phyloP scores from a whole-genome alignment of 805 yeast species.

The Kluyveromyces siamensis region DNA sequence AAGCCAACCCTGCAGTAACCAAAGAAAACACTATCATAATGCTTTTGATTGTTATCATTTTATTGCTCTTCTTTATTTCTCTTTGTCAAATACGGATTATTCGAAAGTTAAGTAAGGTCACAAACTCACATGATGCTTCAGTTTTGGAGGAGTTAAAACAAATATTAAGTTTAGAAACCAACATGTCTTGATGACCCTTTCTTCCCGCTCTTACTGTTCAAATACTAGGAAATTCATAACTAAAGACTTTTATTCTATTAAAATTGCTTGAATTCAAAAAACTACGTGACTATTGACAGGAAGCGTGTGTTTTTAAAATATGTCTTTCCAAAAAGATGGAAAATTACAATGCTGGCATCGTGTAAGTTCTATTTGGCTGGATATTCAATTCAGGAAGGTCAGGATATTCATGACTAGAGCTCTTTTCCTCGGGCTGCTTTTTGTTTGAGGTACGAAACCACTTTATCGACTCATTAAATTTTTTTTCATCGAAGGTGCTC shows the following conservation, averaged over 20 bases:
- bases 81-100: conserved; percentile 9
- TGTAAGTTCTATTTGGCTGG: neutral
- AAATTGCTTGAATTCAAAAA: neutral
- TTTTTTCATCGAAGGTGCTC: conserved; percentile 19
- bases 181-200: neutral
- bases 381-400: conserved; percentile 20
- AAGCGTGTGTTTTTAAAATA: neutral
- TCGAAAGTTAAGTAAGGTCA: conserved; percentile 5
- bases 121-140: neutral
- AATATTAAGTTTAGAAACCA: neutral
- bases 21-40: conserved; percentile 1
- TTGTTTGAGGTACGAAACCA: neutral
- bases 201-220: neutral
- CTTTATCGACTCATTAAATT: conserved; percentile 19
- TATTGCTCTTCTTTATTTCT: conserved; percentile 7
- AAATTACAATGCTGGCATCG: conserved; percentile 2
- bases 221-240: neutral
- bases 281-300: neutral
- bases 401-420: conserved; percentile 12
- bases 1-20: neutral
- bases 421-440: neutral
- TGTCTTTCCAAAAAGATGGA: neutral
- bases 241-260: neutral
- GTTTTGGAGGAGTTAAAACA: neutral
- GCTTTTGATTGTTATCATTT: conserved; percentile 6